phyloP scores from a whole-genome alignment of 164 flowering plant genomes.

The Echeveria elegans region DNA sequence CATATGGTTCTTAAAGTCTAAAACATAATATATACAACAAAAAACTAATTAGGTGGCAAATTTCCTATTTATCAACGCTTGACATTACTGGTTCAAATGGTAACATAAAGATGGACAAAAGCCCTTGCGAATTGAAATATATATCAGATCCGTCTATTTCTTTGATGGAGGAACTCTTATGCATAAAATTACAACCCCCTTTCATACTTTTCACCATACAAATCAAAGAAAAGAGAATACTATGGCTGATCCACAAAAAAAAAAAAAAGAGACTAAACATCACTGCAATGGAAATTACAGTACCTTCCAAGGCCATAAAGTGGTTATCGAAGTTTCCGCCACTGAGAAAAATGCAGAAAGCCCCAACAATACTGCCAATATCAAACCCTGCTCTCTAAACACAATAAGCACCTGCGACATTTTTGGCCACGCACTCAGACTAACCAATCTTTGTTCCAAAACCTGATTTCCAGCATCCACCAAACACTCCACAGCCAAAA shows the following conservation, averaged over 20 bases:
- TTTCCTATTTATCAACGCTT: no score
- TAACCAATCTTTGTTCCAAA: constrained; percentile 33
- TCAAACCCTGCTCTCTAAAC: constrained; percentile 75
- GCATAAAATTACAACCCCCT: background rate
- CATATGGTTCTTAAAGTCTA: background rate
- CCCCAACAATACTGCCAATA: constrained; percentile 67
- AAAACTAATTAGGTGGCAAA: no score
- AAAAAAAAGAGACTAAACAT: background rate
- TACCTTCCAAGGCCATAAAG: constrained; percentile 99
- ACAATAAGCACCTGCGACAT: constrained; percentile 50
- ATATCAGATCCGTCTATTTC: no score
- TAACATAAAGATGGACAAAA: no score
- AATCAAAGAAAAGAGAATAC: background rate
- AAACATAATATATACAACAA: no score
- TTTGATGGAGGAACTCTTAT: background rate
- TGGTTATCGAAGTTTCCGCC: constrained; percentile 98
- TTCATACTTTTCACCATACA: background rate
- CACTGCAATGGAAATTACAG: background rate
- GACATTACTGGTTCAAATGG: background rate
- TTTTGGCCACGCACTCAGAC: constrained; percentile 65
- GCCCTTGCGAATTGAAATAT: no score
- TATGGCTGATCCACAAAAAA: background rate
- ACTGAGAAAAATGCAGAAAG: constrained; percentile 94
- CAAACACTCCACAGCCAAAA: constrained; percentile 53
- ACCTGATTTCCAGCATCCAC: constrained; percentile 42